phyloP scores from a whole-genome alignment of 148 eudicot species.

The Arctostaphylos glauca region DNA sequence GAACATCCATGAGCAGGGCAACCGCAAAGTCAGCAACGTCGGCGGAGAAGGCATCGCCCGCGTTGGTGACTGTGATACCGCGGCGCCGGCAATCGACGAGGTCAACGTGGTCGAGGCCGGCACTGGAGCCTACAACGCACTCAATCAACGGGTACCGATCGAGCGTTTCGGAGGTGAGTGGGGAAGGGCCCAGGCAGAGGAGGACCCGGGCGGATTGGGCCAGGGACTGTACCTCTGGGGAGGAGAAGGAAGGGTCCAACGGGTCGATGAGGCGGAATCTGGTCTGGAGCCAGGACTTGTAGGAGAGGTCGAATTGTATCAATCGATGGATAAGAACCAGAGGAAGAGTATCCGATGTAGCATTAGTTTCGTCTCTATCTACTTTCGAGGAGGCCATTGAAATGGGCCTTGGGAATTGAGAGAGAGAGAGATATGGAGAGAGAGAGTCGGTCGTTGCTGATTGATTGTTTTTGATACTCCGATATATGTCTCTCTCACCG shows the following conservation, averaged over 20 bases:
- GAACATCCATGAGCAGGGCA: constrained; percentile 60
- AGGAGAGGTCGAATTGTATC: constrained; percentile 22
- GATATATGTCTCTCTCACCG: too few species aligned
- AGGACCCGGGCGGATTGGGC: constrained; percentile 38
- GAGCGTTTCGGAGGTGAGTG: constrained; percentile 36
- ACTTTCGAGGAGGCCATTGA: neutral
- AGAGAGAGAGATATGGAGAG: neutral
- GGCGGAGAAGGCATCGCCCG: constrained; percentile 59
- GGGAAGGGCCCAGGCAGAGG: constrained; percentile 44
- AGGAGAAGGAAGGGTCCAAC: constrained; percentile 22
- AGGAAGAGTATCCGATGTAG: constrained; percentile 17
- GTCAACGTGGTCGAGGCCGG: constrained; percentile 61
- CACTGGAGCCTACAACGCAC: constrained; percentile 36
- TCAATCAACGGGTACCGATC: constrained; percentile 49
- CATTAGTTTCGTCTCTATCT: neutral
- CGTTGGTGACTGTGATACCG: constrained; percentile 45
- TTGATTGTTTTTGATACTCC: too few species aligned
- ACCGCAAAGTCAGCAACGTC: constrained; percentile 72
- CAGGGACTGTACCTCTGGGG: constrained; percentile 7
- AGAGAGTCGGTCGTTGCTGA: neutral
- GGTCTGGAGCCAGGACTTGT: constrained; percentile 26
- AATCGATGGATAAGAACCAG: constrained; percentile 38
- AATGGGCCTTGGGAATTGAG: neutral
- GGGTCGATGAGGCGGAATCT: constrained; percentile 49
- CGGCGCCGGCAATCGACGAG: constrained; percentile 61